phyloP scores from a whole-genome alignment of 352 stramenopile species.

The Phytophthora brassicae region DNA sequence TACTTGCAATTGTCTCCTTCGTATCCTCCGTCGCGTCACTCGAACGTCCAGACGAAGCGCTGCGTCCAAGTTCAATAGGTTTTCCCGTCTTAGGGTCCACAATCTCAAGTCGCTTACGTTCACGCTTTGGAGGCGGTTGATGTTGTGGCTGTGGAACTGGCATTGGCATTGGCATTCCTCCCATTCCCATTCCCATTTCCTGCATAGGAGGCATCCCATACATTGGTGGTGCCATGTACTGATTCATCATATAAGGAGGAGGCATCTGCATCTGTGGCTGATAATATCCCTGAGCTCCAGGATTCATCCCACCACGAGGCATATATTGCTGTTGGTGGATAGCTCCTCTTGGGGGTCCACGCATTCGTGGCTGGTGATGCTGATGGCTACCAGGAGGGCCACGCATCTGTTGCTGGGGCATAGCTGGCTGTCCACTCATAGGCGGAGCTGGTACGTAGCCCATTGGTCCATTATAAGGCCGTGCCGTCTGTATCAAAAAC shows the following conservation, averaged over 20 bases:
- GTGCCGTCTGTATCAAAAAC: constrained; percentile 23
- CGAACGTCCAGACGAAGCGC: constrained; percentile 10
- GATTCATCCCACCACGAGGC: constrained; percentile 44
- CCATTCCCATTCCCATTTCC: constrained; percentile 49
- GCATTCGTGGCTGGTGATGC: constrained; percentile 40
- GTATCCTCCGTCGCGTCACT: constrained; percentile 27
- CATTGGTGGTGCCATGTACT: constrained; percentile 48
- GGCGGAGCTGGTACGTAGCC: constrained; percentile 35
- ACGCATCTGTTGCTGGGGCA: constrained; percentile 48
- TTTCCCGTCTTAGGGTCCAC: constrained; percentile 56
- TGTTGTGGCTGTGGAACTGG: constrained; percentile 33
- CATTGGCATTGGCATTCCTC: constrained; percentile 40
- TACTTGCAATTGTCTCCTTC: constrained; percentile 21
- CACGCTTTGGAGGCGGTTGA: constrained; percentile 45
- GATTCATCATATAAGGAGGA: constrained; percentile 53
- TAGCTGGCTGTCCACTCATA: constrained; percentile 32
- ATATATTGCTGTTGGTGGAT: constrained; percentile 46
- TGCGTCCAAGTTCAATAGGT: constrained; percentile 36
- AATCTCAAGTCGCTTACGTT: constrained; percentile 52
- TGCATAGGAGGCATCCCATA: constrained; percentile 46
- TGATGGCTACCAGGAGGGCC: constrained; percentile 40
- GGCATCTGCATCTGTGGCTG: constrained; percentile 47
- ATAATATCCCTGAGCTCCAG: constrained; percentile 37
- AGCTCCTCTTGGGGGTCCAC: constrained; percentile 37
- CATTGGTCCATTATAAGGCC: constrained; percentile 48